Conservation (phyloP, 495 filamentous ascomycete species). For the Podospora pseudoanserina region DNA sequence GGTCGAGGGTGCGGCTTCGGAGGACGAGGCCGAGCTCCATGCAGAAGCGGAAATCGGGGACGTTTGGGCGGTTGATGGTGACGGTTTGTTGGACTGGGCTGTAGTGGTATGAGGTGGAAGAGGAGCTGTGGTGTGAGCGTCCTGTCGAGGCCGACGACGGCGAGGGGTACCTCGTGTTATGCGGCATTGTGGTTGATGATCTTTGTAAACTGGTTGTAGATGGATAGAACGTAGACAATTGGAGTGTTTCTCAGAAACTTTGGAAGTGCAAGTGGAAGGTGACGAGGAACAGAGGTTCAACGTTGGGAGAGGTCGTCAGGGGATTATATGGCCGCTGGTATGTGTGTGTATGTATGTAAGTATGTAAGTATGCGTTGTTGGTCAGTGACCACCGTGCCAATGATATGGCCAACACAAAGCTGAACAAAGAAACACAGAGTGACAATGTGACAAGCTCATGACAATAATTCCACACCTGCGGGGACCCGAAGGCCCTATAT, state of each 20-base stretch:
- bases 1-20: slow-evolving; percentile 27
- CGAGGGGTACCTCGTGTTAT: background rate
- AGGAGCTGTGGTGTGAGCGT: background rate
- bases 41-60: slow-evolving; percentile 30
- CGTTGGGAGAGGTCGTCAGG: background rate
- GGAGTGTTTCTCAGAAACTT: background rate
- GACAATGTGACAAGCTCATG: slow-evolving; percentile 1
- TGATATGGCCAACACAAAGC: slow-evolving; percentile 1
- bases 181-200: background rate
- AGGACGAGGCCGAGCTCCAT: slow-evolving; percentile 29
- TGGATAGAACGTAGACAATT: background rate
- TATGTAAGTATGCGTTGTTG: background rate
- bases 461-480: background rate
- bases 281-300: background rate
- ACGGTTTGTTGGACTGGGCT: background rate
- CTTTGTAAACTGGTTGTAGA: background rate
- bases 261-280: background rate
- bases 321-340: background rate
- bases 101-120: background rate
- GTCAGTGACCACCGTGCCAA: background rate
- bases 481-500: slow-evolving; percentile 14
- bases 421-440: background rate
- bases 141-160: slow-evolving; percentile 1
- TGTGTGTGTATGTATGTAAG: background rate
- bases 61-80: background rate